phyloP scores from a whole-genome alignment of 129 eudicot genomes.

The Ambrosia trifida region DNA sequence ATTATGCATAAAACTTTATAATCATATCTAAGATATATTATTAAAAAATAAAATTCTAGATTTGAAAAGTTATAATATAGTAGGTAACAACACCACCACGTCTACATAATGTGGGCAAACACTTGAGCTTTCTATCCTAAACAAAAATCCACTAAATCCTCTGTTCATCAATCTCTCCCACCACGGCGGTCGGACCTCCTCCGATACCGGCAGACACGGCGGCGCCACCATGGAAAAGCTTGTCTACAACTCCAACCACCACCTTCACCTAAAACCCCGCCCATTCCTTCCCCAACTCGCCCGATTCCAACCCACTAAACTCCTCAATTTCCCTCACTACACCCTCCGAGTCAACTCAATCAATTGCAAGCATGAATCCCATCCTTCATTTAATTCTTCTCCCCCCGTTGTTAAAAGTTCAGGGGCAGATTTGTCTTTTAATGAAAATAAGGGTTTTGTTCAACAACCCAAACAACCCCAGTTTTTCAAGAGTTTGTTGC shows the following conservation, averaged over 20 bases:
- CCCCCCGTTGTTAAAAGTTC: constrained; percentile 11
- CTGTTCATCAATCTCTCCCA: constrained; percentile 11
- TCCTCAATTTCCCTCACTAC: constrained; percentile 25
- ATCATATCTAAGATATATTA: not conserved
- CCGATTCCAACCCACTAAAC: constrained; percentile 37
- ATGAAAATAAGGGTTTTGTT: constrained; percentile 41
- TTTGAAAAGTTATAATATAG: not conserved
- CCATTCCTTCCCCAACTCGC: constrained; percentile 54
- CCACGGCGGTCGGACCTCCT: constrained; percentile 12
- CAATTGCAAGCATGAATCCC: constrained; percentile 22
- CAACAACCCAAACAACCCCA: constrained; percentile 8
- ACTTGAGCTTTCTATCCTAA: constrained; percentile 31
- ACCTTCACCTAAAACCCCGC: constrained; percentile 39
- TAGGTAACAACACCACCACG: constrained; percentile 11
- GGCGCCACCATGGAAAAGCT: constrained; percentile 65
- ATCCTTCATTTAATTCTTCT: constrained; percentile 17
- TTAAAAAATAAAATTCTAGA: not conserved
- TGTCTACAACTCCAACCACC: constrained; percentile 40
- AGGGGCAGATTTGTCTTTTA: not conserved
- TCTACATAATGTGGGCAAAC: constrained; percentile 27
- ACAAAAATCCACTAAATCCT: constrained; percentile 29
- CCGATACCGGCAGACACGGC: constrained; percentile 33
- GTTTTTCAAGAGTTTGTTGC: constrained; percentile 14
- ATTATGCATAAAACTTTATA: no score
- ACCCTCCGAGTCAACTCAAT: constrained; percentile 44